Percentiles rank a stretch among this genome's conserved stretches.
phyloP scores from a whole-genome alignment of 2,329 filamentous ascomycete genomes.

The Blastomyces silverae region DNA sequence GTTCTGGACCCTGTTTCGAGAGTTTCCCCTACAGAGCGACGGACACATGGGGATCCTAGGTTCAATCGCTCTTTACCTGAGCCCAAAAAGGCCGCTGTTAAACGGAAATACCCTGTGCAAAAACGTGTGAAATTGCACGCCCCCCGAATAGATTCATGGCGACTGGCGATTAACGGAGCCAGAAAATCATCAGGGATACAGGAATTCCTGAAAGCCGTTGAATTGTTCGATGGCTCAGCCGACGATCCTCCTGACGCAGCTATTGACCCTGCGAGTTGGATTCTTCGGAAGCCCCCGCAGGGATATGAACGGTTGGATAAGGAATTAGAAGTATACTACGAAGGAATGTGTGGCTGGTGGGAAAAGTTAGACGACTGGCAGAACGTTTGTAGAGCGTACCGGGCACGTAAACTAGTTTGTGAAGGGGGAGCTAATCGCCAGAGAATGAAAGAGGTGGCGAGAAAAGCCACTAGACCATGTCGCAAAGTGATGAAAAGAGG shows the following conservation, averaged over 20 bases:
- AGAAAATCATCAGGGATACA: constrained; percentile 29
- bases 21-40: constrained; percentile 28
- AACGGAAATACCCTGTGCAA: constrained; percentile 27
- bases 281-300: constrained; percentile 37
- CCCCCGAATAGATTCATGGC: constrained; percentile 37
- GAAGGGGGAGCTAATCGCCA: constrained; percentile 35
- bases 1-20: constrained; percentile 38
- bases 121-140: constrained; percentile 23
- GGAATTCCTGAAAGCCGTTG: constrained; percentile 28
- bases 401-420: constrained; percentile 31
- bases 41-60: constrained; percentile 34
- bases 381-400: constrained; percentile 32
- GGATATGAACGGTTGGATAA: constrained; percentile 33
- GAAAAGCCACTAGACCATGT: constrained; percentile 23
- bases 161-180: constrained; percentile 33
- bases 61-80: constrained; percentile 30
- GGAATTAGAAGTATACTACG: constrained; percentile 36
- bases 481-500: constrained; percentile 15
- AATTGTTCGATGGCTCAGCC: constrained; percentile 33
- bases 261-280: constrained; percentile 39
- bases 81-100: constrained; percentile 20
- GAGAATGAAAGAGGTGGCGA: constrained; percentile 28
- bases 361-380: constrained; percentile 39
- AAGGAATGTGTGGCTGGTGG: constrained; percentile 37
- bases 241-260: constrained; percentile 36